Base-by-base conservation (phyloP, 179 eudicot genomes). In the Spergularia azorica region DNA sequence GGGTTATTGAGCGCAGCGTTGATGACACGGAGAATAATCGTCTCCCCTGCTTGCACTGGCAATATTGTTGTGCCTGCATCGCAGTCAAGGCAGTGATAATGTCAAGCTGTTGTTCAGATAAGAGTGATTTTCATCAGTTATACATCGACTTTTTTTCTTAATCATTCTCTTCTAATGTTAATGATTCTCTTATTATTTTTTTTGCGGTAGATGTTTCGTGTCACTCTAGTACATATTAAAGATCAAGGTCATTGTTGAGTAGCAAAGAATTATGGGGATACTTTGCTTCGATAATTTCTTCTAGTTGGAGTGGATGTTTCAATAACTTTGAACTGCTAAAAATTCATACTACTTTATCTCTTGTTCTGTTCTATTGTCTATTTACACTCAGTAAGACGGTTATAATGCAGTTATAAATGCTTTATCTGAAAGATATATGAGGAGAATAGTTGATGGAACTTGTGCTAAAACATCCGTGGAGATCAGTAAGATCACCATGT, bases 401-500 rank as follows among this genome's bases (percentile, higher is more conserved):
- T n/a, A n/a, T n/a, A n/a, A n/a, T n/a, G 43, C 5, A 5, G 43
- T 41, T 41, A 41, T 2, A 41, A 41, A 41, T 41, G 43, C n/a
- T 41, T 41, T 41, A 2, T 41, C 43, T 41, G 43, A 41, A 41
- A 5, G 43, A 41, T 2, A 51, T 5, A 14, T 50, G 32, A 58
- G 14, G 56, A 46, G 60, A 58, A 63, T 16, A 16, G 41, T 38
- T 26, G 48, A 52, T 51, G 50, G 54, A 79, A 94, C 98, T 96
- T 92, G 74, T 72, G 71, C 84, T 88, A 4, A 97, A 94, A 77
- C 98, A 94, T 80, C 76, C 56, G 80, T 88, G 86, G 17, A n/a
- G n/a, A n/a, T n/a, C n/a, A n/a, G n/a, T n/a, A n/a, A 94, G 88
- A 77, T 89, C 97, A 63, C 97, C 94, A 66, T 97, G 98, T 78